Conservation (phyloP, 495 filamentous ascomycete genomes). For the Tuber brumale region DNA sequence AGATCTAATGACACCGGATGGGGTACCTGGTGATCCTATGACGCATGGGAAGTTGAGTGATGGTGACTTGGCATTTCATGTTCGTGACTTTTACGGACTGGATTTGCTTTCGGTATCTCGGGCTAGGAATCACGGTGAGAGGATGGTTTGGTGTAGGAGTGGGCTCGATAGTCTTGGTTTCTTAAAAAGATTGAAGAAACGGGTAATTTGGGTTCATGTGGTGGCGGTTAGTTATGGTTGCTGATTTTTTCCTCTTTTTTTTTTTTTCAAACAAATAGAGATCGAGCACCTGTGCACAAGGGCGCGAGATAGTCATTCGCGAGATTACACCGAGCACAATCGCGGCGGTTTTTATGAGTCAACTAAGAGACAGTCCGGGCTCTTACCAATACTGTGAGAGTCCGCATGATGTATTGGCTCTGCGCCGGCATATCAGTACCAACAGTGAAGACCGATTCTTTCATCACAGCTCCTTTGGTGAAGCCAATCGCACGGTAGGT, state of each 20-base stretch:
- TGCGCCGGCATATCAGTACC: slow-evolving; percentile 2
- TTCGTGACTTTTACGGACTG: background rate
- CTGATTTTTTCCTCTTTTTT: background rate
- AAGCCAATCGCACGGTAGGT: background rate
- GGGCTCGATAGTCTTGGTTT: background rate
- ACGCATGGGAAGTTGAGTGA: background rate
- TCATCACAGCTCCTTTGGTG: background rate
- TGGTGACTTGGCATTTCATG: background rate
- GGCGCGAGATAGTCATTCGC: background rate
- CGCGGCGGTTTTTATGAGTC: background rate
- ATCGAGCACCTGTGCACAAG: background rate
- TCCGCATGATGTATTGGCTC: background rate
- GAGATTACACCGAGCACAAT: background rate
- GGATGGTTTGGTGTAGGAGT: background rate
- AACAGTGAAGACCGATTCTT: slow-evolving; percentile 6
- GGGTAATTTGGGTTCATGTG: background rate
- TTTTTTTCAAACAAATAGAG: background rate
- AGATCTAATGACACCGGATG: background rate
- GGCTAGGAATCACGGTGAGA: background rate
- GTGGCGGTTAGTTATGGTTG: background rate
- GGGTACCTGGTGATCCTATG: background rate
- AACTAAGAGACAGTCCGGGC: background rate
- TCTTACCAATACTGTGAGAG: background rate
- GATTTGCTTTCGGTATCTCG: background rate
- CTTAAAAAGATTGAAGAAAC: background rate